Conservation (phyloP, 352 stramenopile genomes). For the Pythium angustatum region DNA sequence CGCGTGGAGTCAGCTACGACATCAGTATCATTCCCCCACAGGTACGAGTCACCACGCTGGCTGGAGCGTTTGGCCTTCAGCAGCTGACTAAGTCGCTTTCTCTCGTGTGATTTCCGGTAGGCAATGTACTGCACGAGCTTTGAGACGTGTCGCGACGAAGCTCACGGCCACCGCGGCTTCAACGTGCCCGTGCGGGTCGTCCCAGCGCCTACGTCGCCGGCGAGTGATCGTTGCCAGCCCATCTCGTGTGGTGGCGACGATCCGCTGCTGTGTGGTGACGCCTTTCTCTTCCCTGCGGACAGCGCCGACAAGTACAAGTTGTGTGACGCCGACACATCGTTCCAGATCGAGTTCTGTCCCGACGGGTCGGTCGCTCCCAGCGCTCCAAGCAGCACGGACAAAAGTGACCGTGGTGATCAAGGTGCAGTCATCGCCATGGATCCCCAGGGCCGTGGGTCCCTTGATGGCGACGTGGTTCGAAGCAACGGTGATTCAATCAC, state of each 20-base stretch:
- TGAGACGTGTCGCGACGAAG: background rate
- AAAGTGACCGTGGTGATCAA: background rate
- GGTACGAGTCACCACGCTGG: too few relatives aligned
- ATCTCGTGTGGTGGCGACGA: background rate
- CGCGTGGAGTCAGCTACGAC: background rate
- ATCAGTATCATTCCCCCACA: background rate
- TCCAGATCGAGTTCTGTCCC: background rate
- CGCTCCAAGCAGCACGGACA: background rate
- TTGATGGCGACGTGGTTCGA: too few relatives aligned
- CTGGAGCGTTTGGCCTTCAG: too few relatives aligned
- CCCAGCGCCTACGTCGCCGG: too few relatives aligned
- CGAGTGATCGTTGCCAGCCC: background rate
- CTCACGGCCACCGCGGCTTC: background rate
- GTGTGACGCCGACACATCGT: background rate
- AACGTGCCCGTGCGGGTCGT: background rate
- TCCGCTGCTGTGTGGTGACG: background rate
- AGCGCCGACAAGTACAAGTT: background rate
- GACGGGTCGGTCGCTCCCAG: background rate
- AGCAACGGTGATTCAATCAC: too few relatives aligned
- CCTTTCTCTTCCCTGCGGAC: background rate
- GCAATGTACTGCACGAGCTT: background rate
- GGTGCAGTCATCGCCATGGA: background rate
- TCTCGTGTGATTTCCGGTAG: background rate
- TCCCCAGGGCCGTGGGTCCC: too few relatives aligned
- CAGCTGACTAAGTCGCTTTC: too few relatives aligned